Evolutionary conservation across 1,139 yeast genomes (phyloP), one percentile per base, ranked within the genome.

Genomic region (Scheffersomyces insectosa): DNA sequence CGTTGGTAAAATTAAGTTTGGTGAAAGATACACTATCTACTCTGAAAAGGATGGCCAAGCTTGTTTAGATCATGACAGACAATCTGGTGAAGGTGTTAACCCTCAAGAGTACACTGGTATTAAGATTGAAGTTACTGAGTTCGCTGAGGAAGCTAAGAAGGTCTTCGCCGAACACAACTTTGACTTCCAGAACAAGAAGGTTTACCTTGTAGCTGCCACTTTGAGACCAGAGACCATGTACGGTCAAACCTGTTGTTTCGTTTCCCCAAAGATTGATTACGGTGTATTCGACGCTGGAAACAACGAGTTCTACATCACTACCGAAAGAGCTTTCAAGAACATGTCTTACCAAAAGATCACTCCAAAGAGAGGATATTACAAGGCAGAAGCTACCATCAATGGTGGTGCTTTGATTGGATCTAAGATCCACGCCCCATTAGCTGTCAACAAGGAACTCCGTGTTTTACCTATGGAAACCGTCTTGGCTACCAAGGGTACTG

Each of bases 181-280:
- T 46, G 75, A 75, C 44, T 41, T 61, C 36, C 56, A 65, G 23
- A 75, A 68, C 46, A 88, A 88, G 70, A 85, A 83, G 55, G 77
- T 90, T 33, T 90, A 66, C 70, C 76, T 93, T 50, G 90, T 95
- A 42, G 99, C 99, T 48, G 99, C 99, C 32, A 93, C 99, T 55
- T 82, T 95, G 59, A 86, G 99, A 74, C 97, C 99, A 32, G 99
- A 93, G 73, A 93, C 99, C 55, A 89, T 95, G 97, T 91, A 91
- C 61, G 99, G 98, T 52, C 99, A 95, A 75, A 87, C 97, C 3
- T 88, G 97, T 77, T 91, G 98, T 77, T 95, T 93, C 60, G 98
- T 93, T 28, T 88, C 97, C 38, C 97, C 98, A 60, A 90, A 88
- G 73, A 88, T 93, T 58, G 82, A 80, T 42, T 93, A 95, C 62